Percentiles rank a stretch among this genome's conserved stretches.
Conservation (phyloP, 257 asterid species). For the Coffea eugenioides region DNA sequence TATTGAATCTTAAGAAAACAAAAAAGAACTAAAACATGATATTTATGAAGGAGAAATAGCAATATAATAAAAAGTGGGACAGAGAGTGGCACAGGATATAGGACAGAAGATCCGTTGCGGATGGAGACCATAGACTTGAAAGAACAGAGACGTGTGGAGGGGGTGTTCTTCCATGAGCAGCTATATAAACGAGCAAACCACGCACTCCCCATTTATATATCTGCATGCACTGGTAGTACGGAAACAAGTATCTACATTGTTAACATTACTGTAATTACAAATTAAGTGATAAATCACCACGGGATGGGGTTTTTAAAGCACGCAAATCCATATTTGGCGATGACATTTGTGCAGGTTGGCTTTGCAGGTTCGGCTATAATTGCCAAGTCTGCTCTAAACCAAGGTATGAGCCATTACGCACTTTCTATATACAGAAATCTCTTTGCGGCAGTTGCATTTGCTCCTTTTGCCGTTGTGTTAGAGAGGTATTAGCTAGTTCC, state of each 20-base stretch:
- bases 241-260: neutral
- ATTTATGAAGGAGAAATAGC: too few species aligned
- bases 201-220: neutral
- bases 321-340: constrained; percentile 48
- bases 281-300: neutral
- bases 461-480: constrained; percentile 50
- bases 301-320: constrained; percentile 16
- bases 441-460: constrained; percentile 47
- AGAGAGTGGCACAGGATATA: too few species aligned
- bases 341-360: constrained; percentile 44
- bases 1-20: too few species aligned
- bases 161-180: constrained; percentile 4
- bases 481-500: constrained; percentile 41
- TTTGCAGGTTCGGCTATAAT: constrained; percentile 46
- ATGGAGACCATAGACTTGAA: neutral
- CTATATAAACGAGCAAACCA: constrained; percentile 9
- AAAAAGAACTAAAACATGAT: too few species aligned
- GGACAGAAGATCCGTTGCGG: too few species aligned
- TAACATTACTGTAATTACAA: too few species aligned
- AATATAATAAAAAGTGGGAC: too few species aligned
- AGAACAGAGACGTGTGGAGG: neutral
- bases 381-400: constrained; percentile 56
- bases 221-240: neutral
- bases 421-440: constrained; percentile 56
- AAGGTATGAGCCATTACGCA: constrained; percentile 58